A percentile compares a stretch with the other conserved stretches of the same genome.
phyloP scores from a whole-genome alignment of 441 rosid species.

The Brassica hybrid region DNA sequence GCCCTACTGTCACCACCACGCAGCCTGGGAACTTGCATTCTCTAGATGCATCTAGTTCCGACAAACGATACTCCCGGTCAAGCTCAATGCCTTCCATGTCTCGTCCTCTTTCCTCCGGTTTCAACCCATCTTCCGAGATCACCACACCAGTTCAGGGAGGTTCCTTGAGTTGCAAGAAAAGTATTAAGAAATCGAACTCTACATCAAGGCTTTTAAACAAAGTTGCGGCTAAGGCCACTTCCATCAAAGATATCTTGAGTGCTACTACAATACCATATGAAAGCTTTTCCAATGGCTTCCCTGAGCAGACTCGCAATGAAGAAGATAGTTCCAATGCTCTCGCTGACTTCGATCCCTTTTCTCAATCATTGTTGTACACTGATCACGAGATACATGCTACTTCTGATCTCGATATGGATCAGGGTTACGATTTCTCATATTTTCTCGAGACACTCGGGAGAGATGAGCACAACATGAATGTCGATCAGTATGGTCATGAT shows the following conservation, averaged over 20 bases:
- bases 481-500: slow-evolving; percentile 22
- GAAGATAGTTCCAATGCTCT: slow-evolving; percentile 26
- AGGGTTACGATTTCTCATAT: slow-evolving; percentile 32
- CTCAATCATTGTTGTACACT: slow-evolving; percentile 26
- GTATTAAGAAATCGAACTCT: slow-evolving; percentile 25
- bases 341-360: slow-evolving; percentile 19
- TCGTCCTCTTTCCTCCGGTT: neutral
- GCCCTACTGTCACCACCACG: slow-evolving; percentile 20
- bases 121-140: neutral
- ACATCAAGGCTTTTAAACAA: slow-evolving; percentile 44
- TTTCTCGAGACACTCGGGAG: slow-evolving; percentile 27
- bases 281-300: slow-evolving; percentile 30
- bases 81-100: slow-evolving; percentile 56
- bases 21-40: slow-evolving; percentile 37
- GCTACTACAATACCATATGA: slow-evolving; percentile 26
- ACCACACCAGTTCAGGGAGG: neutral
- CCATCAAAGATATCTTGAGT: slow-evolving; percentile 31
- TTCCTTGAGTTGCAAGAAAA: slow-evolving; percentile 31
- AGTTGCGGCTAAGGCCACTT: slow-evolving; percentile 42
- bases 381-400: slow-evolving; percentile 30
- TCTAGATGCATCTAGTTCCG: slow-evolving; percentile 44
- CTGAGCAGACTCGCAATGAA: slow-evolving; percentile 30
- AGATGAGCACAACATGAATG: slow-evolving; percentile 19
- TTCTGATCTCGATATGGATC: slow-evolving; percentile 23
- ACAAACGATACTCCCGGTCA: slow-evolving; percentile 52